Percentiles rank a stretch among this genome's conserved stretches.
phyloP scores from a whole-genome alignment of 2,329 filamentous ascomycete species.

The Chrysosphaeria jannelii region DNA sequence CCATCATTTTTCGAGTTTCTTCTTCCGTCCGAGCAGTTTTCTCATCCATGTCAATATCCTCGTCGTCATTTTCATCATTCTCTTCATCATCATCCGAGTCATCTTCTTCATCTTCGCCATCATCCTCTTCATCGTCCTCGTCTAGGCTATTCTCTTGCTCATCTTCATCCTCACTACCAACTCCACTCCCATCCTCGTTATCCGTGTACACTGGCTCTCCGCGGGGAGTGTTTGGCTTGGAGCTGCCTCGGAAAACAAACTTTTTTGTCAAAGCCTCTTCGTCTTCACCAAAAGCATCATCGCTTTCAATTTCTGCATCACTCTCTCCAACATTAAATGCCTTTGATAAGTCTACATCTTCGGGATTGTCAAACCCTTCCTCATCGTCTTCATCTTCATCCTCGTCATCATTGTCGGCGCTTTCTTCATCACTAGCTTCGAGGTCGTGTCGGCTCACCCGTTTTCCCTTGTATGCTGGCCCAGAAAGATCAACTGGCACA shows the following conservation, averaged over 20 bases:
- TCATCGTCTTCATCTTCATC: constrained; percentile 11
- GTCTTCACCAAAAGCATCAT: constrained; percentile 48
- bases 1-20: constrained; percentile 36
- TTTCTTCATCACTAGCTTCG: constrained; percentile 22
- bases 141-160: constrained; percentile 10
- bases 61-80: constrained; percentile 10
- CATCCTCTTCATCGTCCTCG: constrained; percentile 6
- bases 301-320: constrained; percentile 29
- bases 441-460: constrained; percentile 41
- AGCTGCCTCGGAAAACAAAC: constrained; percentile 33
- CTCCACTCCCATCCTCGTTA: constrained; percentile 7
- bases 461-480: constrained; percentile 52
- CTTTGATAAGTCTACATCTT: constrained; percentile 21
- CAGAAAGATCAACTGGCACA: constrained; percentile 34
- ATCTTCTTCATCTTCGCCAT: constrained; percentile 8
- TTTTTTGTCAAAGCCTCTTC: constrained; percentile 59
- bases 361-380: constrained; percentile 21
- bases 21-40: constrained; percentile 14
- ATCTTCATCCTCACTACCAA: constrained; percentile 9
- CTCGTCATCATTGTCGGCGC: constrained; percentile 20
- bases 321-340: too few species aligned
- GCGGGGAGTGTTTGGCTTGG: constrained; percentile 14
- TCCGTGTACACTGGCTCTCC: constrained; percentile 9
- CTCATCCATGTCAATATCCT: constrained; percentile 8
- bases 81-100: constrained; percentile 9